phyloP scores from a whole-genome alignment of 495 filamentous ascomycete genomes.

The Talaromyces wortmannii region DNA sequence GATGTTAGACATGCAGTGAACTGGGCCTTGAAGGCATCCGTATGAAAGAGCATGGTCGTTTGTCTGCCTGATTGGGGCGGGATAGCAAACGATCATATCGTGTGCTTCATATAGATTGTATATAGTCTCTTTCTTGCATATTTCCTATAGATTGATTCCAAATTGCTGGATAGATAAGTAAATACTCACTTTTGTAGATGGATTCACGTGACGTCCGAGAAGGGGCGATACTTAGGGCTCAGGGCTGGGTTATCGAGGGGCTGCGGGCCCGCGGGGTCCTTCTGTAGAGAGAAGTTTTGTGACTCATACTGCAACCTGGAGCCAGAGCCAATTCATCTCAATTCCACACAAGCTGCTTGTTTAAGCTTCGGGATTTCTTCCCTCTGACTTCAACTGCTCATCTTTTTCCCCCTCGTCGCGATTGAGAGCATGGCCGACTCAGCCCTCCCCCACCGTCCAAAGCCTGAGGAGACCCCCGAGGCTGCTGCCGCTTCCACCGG shows the following conservation, averaged over 20 bases:
- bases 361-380: background rate
- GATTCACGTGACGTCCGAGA: conserved; percentile 15
- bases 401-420: background rate
- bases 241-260: conserved; percentile 20
- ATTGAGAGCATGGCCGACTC: conserved; percentile 31
- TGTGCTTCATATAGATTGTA: no score
- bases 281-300: background rate
- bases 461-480: conserved; percentile 34
- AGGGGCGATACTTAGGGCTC: conserved; percentile 34
- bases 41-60: background rate
- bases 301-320: background rate
- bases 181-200: background rate
- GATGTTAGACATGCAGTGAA: conserved; percentile 63
- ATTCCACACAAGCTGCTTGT: background rate
- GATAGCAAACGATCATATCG: no score
- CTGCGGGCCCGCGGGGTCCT: background rate
- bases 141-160: no score
- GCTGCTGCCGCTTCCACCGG: conserved; percentile 17
- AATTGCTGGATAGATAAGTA: no score
- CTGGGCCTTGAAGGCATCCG: conserved; percentile 50
- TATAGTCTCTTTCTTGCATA: no score
- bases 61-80: no score
- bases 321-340: background rate
- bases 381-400: background rate
- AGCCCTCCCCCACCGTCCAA: conserved; percentile 40